A percentile compares a stretch with the other conserved stretches of the same genome.
phyloP scores from a whole-genome alignment of 192 early-diverging fungal species.

The Linnemannia schmuckeri region DNA sequence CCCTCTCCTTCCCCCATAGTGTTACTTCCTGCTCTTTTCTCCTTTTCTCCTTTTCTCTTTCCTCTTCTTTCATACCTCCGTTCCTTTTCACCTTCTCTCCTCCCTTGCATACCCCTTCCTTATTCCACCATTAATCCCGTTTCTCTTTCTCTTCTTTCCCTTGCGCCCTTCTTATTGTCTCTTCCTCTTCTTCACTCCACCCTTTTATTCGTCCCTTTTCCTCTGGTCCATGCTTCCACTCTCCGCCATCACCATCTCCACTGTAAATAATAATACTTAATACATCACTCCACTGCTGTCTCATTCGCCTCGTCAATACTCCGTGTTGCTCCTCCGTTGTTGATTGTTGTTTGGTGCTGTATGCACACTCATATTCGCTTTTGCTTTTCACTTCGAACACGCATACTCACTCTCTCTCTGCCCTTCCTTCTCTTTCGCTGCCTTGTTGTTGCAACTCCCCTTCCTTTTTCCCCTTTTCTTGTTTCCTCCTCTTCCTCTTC shows the following conservation, averaged over 20 bases:
- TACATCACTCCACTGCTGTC: not conserved
- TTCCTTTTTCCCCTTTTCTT: not conserved
- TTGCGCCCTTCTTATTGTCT: not conserved
- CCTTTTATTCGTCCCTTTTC: not conserved
- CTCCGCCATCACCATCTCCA: not conserved
- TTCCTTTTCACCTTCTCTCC: not conserved
- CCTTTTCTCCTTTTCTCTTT: not conserved
- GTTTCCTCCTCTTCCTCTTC: conserved; percentile 3
- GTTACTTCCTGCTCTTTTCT: not conserved
- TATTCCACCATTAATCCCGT: not conserved
- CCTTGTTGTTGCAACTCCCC: not conserved
- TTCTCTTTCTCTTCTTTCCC: not conserved
- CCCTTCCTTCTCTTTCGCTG: not conserved
- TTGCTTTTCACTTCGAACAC: not conserved
- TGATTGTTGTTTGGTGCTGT: no score
- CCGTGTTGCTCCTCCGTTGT: not conserved
- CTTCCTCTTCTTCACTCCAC: not conserved
- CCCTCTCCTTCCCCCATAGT: not conserved
- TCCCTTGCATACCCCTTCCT: not conserved
- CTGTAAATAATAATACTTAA: not conserved
- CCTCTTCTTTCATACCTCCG: not conserved
- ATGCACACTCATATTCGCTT: no score
- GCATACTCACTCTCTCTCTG: not conserved
- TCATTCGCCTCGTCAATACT: not conserved
- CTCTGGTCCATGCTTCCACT: not conserved